A percentile compares a stretch with the other conserved stretches of the same genome.
phyloP scores from a whole-genome alignment of 371 early-diverging fungal species.

The Capillidium heterosporum region DNA sequence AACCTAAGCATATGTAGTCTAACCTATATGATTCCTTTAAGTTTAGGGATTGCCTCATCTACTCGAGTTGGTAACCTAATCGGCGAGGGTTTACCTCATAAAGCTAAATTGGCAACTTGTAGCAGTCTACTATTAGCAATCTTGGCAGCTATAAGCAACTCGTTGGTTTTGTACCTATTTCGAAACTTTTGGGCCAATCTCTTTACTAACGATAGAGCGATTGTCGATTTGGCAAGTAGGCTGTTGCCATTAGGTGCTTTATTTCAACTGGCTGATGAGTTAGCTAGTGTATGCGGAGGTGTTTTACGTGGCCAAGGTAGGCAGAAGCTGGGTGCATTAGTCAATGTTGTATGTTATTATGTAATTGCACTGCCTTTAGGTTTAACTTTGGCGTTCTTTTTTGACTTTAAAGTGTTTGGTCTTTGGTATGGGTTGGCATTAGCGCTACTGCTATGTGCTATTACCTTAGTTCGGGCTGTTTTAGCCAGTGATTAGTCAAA shows the following conservation, averaged over 20 bases:
- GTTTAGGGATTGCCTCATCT: slow-evolving; percentile 44
- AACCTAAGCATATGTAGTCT: slow-evolving; percentile 48
- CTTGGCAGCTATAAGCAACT: slow-evolving; percentile 19
- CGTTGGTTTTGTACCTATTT: slow-evolving; percentile 16
- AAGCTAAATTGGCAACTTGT: slow-evolving; percentile 22
- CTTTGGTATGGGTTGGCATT: slow-evolving; percentile 42
- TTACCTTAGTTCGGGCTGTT: slow-evolving; percentile 33
- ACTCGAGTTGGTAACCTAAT: slow-evolving; percentile 68
- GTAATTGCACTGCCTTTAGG: slow-evolving; percentile 47
- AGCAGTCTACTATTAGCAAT: slow-evolving; percentile 25
- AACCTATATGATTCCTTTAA: slow-evolving; percentile 45
- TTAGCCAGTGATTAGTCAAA: slow-evolving; percentile 25
- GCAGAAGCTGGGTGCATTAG: slow-evolving; percentile 43
- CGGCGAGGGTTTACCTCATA: slow-evolving; percentile 21
- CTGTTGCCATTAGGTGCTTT: slow-evolving; percentile 60
- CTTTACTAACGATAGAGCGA: slow-evolving; percentile 45
- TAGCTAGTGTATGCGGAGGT: slow-evolving; percentile 47
- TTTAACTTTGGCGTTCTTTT: slow-evolving; percentile 31
- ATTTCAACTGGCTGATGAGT: slow-evolving; percentile 59
- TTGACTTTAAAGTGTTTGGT: slow-evolving; percentile 33
- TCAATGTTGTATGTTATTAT: slow-evolving; percentile 43
- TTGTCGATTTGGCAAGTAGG: slow-evolving; percentile 39
- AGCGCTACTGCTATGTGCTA: slow-evolving; percentile 18
- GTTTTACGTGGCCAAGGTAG: slow-evolving; percentile 51
- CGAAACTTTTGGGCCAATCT: slow-evolving; percentile 17